Evolutionary conservation across 1,139 yeast species (phyloP).

Genomic region (Saccharomycopsis phalli): DNA sequence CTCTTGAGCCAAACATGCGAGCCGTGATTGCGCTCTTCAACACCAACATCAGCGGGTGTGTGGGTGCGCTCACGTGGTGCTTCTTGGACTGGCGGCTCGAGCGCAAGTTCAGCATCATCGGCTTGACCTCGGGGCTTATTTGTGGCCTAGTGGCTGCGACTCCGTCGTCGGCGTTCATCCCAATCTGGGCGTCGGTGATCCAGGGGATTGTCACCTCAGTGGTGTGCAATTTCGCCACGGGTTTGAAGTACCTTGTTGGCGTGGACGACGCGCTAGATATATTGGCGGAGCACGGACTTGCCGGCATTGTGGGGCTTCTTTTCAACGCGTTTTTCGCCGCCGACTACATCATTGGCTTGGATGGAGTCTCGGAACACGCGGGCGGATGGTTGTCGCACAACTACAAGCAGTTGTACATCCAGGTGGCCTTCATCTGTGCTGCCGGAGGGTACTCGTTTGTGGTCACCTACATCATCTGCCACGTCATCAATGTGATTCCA

Average conservation of each 20-base stretch:
- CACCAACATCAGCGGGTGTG: slow-evolving; percentile 80
- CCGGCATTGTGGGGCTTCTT: slow-evolving; percentile 81
- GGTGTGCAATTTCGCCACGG: slow-evolving; percentile 84
- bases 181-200: slow-evolving; percentile 84
- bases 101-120: slow-evolving; percentile 90
- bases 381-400: slow-evolving; percentile 94
- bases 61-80: slow-evolving; percentile 93
- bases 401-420: slow-evolving; percentile 86
- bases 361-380: slow-evolving; percentile 65
- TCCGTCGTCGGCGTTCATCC: slow-evolving; percentile 85
- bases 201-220: slow-evolving; percentile 76
- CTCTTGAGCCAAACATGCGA: slow-evolving; percentile 45
- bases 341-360: slow-evolving; percentile 82
- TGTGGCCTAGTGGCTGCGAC: slow-evolving; percentile 96
- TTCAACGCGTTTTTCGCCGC: slow-evolving; percentile 88
- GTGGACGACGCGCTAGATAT: slow-evolving; percentile 94
- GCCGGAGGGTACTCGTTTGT: slow-evolving; percentile 67
- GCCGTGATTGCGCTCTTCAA: slow-evolving; percentile 72
- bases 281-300: slow-evolving; percentile 96
- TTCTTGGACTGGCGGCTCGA: slow-evolving; percentile 80
- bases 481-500: slow-evolving; percentile 68
- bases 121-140: slow-evolving; percentile 88
- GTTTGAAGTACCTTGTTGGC: slow-evolving; percentile 67
- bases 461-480: slow-evolving; percentile 71
- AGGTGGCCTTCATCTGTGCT: slow-evolving; percentile 74